phyloP scores from a whole-genome alignment of 179 eudicot genomes.

The Amaranthus tricolor region DNA sequence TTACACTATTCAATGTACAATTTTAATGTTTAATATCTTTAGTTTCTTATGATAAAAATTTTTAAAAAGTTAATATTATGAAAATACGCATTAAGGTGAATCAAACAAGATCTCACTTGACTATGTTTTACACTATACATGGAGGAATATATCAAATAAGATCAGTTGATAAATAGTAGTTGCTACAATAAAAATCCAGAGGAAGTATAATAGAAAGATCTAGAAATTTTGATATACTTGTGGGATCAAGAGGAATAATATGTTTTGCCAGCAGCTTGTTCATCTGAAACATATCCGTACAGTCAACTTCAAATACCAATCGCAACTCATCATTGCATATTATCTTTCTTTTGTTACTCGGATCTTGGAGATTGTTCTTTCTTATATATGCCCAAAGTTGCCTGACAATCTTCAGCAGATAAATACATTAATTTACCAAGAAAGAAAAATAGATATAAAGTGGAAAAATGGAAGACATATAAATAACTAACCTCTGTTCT shows the following conservation, averaged over 20 bases:
- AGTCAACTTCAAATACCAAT: conserved; percentile 78
- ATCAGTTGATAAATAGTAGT: too few relatives aligned
- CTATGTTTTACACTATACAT: too few relatives aligned
- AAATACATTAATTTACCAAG: neutral
- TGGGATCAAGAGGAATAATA: conserved; percentile 65
- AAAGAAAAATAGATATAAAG: neutral
- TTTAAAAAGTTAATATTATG: too few relatives aligned
- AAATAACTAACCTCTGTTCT: conserved; percentile 69
- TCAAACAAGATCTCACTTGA: too few relatives aligned
- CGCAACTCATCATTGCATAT: conserved; percentile 90
- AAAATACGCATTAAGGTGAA: too few relatives aligned
- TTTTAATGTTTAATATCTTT: too few relatives aligned
- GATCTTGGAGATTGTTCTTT: conserved; percentile 93
- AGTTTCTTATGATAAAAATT: too few relatives aligned
- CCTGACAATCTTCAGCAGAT: conserved; percentile 70
- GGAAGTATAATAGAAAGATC: neutral
- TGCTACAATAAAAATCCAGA: too few relatives aligned
- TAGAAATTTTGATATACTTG: conserved; percentile 38
- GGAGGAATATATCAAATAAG: too few relatives aligned
- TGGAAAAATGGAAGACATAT: neutral
- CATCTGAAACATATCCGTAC: conserved; percentile 96
- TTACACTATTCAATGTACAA: too few relatives aligned
- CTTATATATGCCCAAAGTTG: conserved; percentile 95
- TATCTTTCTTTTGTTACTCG: conserved; percentile 90
- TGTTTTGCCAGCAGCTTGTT: conserved; percentile 89